Base-by-base conservation (phyloP, 345 rosid genomes). In the Erucastrum elatum region DNA sequence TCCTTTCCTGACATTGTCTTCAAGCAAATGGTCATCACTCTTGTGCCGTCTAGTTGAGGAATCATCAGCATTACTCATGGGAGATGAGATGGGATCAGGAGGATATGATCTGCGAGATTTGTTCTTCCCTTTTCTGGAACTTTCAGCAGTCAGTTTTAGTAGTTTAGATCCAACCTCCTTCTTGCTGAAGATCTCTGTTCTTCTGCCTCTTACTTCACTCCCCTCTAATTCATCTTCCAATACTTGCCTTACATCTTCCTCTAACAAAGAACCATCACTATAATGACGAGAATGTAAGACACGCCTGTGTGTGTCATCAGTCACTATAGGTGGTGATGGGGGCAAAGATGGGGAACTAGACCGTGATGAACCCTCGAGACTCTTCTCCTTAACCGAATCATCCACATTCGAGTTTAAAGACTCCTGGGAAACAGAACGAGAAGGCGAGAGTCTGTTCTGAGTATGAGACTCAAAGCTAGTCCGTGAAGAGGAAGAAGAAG, bases 401-500 rank as follows among this genome's bases (percentile, higher is more conserved):
- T 84, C 88, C 74, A 75, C 70, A 56, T 81, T 76, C 49, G 82
- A 82, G 68, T 82, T 76, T 3, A 79, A 75, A 9, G 84, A 83
- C 70, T 84, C 90, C 17, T 82, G 68, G 71, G 82, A 80, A 39
- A 65, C 78, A 49, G 84, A 74, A 60, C 75, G 84, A 34, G 90
- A 80, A 35, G 89, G 87, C 17, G 91, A 85, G 53, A 77, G 75
- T 61, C 71, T 71, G 55, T 46, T 79, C 41, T 87, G 88, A 11
- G 83, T 83, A 31, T 82, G 67, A 0, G 93, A 85, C 11, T 71
- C 61, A 49, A 84, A 81, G 82, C 89, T 84, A 46, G 77, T 33
- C 17, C 69, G 84, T 13, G 92, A 87, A 6, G 86, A 82, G 25
- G 84, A 74, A 67, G 87, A 39, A 39, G 84, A 74, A 70, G 87